Conservation (phyloP, 192 early-diverging fungal genomes). For the Podila minutissima region DNA sequence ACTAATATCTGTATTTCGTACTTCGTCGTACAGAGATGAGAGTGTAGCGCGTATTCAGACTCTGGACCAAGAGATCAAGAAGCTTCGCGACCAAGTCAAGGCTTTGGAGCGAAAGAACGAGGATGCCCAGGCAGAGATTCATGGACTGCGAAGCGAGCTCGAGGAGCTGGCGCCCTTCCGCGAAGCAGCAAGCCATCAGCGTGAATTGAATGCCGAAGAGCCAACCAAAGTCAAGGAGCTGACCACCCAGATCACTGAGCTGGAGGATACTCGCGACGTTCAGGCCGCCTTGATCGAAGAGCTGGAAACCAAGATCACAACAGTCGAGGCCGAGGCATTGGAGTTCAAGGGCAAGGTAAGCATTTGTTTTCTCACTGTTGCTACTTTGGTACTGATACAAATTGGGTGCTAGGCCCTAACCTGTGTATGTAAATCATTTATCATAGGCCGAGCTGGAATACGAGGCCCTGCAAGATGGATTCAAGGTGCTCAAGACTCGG, state of each 20-base stretch:
- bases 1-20: background rate
- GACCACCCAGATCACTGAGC: conserved; percentile 27
- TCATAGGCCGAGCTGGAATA: conserved; percentile 42
- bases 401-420: no score
- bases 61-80: conserved; percentile 39
- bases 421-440: background rate
- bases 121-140: conserved; percentile 18
- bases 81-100: conserved; percentile 32
- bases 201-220: conserved; percentile 30
- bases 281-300: conserved; percentile 44
- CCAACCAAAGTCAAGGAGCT: conserved; percentile 37
- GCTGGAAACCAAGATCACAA: conserved; percentile 44
- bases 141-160: conserved; percentile 18
- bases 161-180: conserved; percentile 41
- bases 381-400: no score
- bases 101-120: conserved; percentile 20
- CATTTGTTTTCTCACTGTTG: background rate
- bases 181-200: conserved; percentile 25
- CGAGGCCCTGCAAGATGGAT: conserved; percentile 40
- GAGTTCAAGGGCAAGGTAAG: conserved; percentile 53
- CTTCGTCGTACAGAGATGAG: conserved; percentile 20
- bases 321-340: conserved; percentile 44
- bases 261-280: conserved; percentile 44
- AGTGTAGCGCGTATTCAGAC: conserved; percentile 42
- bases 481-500: conserved; percentile 44